Conservation (phyloP, 371 early-diverging fungal genomes). For the Homolaphlyctis polyrhiza region DNA sequence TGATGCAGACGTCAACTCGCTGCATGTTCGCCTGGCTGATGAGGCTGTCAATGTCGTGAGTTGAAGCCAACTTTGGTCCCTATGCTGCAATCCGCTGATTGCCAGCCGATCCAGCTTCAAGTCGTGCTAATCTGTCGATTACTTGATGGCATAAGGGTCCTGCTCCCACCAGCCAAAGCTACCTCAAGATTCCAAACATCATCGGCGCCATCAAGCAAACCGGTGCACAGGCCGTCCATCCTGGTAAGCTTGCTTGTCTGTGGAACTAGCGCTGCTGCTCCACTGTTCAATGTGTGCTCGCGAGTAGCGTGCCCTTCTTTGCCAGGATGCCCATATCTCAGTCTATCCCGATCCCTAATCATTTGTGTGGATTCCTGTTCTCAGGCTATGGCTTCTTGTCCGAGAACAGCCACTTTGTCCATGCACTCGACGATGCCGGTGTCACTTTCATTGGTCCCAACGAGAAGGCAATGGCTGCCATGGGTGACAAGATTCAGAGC, state of each 20-base stretch:
- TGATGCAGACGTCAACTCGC: slow-evolving; percentile 81
- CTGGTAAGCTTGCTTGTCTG: slow-evolving; percentile 88
- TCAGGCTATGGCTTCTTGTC: slow-evolving; percentile 93
- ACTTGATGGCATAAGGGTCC: slow-evolving; percentile 60
- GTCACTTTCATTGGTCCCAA: slow-evolving; percentile 91
- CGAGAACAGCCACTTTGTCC: slow-evolving; percentile 90
- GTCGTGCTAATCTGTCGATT: not conserved
- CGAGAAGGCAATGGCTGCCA: slow-evolving; percentile 73
- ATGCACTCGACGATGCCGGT: slow-evolving; percentile 61
- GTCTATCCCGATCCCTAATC: no score
- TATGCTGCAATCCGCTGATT: no score
- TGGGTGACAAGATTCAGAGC: slow-evolving; percentile 91
- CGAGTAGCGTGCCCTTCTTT: no score
- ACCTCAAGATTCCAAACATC: slow-evolving; percentile 81
- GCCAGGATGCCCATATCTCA: no score
- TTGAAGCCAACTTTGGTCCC: not conserved
- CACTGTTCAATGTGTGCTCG: not conserved
- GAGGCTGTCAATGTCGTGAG: slow-evolving; percentile 76
- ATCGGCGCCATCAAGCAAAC: slow-evolving; percentile 72
- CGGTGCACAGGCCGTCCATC: slow-evolving; percentile 90
- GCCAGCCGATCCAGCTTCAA: no score
- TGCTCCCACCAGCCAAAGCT: slow-evolving; percentile 78
- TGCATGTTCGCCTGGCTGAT: slow-evolving; percentile 86
- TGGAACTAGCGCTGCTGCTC: not conserved
- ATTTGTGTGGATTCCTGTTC: not conserved